Evolutionary conservation across 2,329 filamentous ascomycete species (phyloP).

Genomic region (Nemania sp.): DNA sequence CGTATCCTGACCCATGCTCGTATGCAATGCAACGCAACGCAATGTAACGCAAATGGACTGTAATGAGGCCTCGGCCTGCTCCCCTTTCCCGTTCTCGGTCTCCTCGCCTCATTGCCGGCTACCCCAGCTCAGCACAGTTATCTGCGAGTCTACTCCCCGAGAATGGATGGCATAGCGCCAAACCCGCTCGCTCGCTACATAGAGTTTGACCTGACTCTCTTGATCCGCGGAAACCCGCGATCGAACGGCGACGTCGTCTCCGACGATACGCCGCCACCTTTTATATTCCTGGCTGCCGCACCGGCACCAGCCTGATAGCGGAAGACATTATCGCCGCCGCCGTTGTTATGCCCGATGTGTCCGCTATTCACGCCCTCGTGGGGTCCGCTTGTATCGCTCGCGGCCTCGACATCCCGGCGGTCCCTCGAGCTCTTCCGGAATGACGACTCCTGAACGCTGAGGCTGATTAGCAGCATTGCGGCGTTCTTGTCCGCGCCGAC

Average conservation of each 20-base stretch:
- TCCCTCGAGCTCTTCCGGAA: conserved; percentile 14
- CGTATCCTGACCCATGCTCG: too few relatives aligned
- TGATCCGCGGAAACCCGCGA: conserved; percentile 41
- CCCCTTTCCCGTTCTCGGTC: too few relatives aligned
- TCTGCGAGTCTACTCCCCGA: too few relatives aligned
- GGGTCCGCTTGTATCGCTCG: neutral
- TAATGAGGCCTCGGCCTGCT: too few relatives aligned
- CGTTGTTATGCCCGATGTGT: neutral
- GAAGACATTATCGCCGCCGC: neutral
- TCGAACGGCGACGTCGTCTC: conserved; percentile 34
- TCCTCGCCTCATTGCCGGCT: too few relatives aligned
- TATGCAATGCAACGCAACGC: too few relatives aligned
- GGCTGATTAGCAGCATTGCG: conserved; percentile 53
- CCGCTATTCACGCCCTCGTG: neutral
- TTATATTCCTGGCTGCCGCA: neutral
- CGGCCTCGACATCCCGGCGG: neutral
- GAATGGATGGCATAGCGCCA: too few relatives aligned
- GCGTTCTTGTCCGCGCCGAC: conserved; percentile 50
- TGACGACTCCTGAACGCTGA: conserved; percentile 47
- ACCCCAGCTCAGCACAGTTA: too few relatives aligned
- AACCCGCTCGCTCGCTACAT: conserved; percentile 35
- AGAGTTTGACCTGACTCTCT: conserved; percentile 48
- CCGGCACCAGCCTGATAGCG: neutral
- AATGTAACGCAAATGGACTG: too few relatives aligned
- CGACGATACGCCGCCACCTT: conserved; percentile 17